Base-by-base conservation (phyloP, 306 rosid genomes). In the Rosa lucieae region DNA sequence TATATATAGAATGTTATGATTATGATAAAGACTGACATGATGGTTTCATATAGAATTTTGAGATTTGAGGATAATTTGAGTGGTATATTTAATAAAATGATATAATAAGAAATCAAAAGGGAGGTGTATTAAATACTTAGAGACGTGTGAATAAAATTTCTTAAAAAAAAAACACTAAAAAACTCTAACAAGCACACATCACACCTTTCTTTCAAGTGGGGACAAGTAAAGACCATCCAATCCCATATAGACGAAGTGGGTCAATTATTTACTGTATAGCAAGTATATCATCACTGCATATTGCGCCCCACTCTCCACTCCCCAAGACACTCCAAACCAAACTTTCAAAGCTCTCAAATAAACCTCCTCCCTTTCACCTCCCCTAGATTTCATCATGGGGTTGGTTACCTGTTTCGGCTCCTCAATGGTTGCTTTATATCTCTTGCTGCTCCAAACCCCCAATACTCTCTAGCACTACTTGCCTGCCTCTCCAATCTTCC, bases 311-410 rank as follows among this genome's bases (percentile, higher is more conserved):
- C 75, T 29, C 0, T 7, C 63, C 14, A 10, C 23, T 72, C 35
- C 48, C 51, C 63, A 2, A 5, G 8, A 3, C 14, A 21, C 65
- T n/a, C 7, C 66, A 29, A 44, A 23, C 35, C 70, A 67, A 44
- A 62, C 70, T 74, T 43, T 58, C 42, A 56, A 14, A 67, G 26
- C 21, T 3, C n/a, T 4, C 21, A 40, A 17, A 66, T 12, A 29
- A 29, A 1, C 13, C 66, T 23, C 63, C 39, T 10, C 39, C 66
- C 37, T 5, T 0, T 3, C 37, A 32, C 63, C 12, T 75, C 32
- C 21, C 23, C 73, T 66, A n/a, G 15, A 58, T 58, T 23, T 20
- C 65, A 12, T 49, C 76, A 39, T 77, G 65, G 74, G 74, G 52
- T 51, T 39, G 43, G 32, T 75, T 44, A 26, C 43, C 29, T 77